phyloP scores from a whole-genome alignment of 2,329 filamentous ascomycete species.

The Septoria petroselini region DNA sequence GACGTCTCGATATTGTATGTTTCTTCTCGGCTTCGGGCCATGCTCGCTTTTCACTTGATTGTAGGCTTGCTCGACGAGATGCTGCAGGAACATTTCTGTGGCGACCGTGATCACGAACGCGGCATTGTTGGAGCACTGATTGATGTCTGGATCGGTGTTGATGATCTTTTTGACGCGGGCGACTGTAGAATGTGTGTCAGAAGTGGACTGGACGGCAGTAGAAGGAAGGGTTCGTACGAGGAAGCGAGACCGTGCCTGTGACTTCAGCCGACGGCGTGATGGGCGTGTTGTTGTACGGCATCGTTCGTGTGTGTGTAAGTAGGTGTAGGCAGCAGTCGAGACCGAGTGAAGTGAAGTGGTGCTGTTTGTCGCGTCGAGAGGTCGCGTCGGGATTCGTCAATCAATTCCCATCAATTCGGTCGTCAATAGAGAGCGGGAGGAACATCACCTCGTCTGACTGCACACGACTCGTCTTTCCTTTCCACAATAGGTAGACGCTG shows the following conservation, averaged over 20 bases:
- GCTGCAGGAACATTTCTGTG: constrained; percentile 93
- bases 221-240: constrained; percentile 57
- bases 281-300: constrained; percentile 88
- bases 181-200: constrained; percentile 55
- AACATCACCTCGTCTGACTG: too few species aligned
- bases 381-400: too few species aligned
- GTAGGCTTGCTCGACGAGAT: constrained; percentile 79
- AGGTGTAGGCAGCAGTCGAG: not conserved
- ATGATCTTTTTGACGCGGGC: constrained; percentile 96
- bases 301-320: constrained; percentile 41
- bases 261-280: constrained; percentile 77
- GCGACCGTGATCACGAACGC: constrained; percentile 91
- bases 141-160: constrained; percentile 78
- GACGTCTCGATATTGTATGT: constrained; percentile 93
- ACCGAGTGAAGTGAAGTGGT: not conserved
- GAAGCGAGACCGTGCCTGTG: constrained; percentile 79
- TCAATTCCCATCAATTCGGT: too few species aligned
- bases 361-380: not conserved
- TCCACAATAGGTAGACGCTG: not conserved
- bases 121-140: constrained; percentile 85
- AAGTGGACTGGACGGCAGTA: not conserved
- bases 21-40: constrained; percentile 76
- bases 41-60: constrained; percentile 81
- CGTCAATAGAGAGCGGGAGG: too few species aligned
- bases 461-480: not conserved